Evolutionary conservation across 2,329 filamentous ascomycete species (phyloP).

Genomic region (Aureobasidium sp.): DNA sequence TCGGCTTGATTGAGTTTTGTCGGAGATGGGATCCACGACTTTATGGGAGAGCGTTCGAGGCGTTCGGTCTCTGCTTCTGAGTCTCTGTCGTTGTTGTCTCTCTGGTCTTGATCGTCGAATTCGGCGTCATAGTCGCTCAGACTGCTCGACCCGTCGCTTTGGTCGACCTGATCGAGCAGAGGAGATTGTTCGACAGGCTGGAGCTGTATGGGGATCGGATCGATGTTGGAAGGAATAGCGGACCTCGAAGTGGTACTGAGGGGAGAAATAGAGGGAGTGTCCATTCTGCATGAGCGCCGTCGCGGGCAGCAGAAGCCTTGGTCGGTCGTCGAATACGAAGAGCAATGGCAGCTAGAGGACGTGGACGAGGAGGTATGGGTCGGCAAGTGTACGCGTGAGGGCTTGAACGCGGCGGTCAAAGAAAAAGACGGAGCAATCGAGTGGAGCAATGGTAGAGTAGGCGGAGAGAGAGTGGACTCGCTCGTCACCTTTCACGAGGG

Average conservation of each 20-base stretch:
- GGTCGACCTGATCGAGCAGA: slow-evolving; percentile 4
- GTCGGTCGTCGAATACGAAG: not conserved
- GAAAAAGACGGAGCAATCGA: not conserved
- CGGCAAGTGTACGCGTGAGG: not conserved
- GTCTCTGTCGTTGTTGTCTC: slow-evolving; percentile 42
- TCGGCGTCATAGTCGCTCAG: slow-evolving; percentile 88
- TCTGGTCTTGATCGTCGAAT: slow-evolving; percentile 47
- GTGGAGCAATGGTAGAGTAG: not conserved
- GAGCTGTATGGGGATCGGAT: not conserved
- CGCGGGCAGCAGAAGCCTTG: slow-evolving; percentile 6
- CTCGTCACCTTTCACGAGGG: not conserved
- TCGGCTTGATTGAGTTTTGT: slow-evolving; percentile 63
- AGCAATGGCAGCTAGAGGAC: not conserved
- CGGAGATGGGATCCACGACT: slow-evolving; percentile 37
- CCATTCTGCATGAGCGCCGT: slow-evolving; percentile 7
- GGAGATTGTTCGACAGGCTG: not conserved
- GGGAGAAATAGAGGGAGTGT: slow-evolving; percentile 25
- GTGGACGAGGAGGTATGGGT: not conserved
- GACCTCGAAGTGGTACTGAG: slow-evolving; percentile 22
- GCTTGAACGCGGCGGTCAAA: not conserved
- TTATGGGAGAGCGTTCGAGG: slow-evolving; percentile 59
- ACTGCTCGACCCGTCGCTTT: slow-evolving; percentile 63
- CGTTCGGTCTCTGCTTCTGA: slow-evolving; percentile 93
- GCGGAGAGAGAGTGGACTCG: not conserved
- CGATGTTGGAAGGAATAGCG: not conserved